phyloP scores from a whole-genome alignment of 495 filamentous ascomycete species.

The Bryoglossum gracile region DNA sequence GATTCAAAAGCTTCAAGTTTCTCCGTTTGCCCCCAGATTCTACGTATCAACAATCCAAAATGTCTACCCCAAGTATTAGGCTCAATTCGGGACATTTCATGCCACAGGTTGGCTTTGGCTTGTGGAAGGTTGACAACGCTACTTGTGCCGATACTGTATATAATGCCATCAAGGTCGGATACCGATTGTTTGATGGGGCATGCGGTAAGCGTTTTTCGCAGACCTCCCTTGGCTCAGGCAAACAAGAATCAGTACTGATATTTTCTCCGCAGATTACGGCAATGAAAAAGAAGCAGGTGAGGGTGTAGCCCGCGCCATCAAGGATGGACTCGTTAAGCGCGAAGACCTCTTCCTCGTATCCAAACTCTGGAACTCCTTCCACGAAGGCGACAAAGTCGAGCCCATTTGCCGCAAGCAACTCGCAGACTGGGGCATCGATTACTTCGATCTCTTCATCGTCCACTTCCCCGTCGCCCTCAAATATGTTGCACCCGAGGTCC shows the following conservation, averaged over 20 bases:
- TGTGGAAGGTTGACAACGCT: constrained; percentile 83
- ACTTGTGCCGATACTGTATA: constrained; percentile 75
- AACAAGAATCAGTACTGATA: neutral
- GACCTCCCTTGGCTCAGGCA: neutral
- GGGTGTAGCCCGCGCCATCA: constrained; percentile 79
- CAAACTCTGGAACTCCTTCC: constrained; percentile 91
- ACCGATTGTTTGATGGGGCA: constrained; percentile 81
- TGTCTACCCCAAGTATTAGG: constrained; percentile 56
- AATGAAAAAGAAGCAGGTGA: constrained; percentile 81
- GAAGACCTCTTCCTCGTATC: constrained; percentile 86
- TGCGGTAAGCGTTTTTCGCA: constrained; percentile 49
- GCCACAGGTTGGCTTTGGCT: constrained; percentile 75
- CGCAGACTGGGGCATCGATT: constrained; percentile 73
- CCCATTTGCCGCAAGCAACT: constrained; percentile 68
- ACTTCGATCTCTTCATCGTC: constrained; percentile 78
- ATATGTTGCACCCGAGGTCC: constrained; percentile 68
- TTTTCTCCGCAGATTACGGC: constrained; percentile 59
- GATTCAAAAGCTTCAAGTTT: constrained; percentile 1
- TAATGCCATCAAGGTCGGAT: constrained; percentile 82
- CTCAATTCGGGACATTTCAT: constrained; percentile 76
- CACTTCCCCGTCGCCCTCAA: constrained; percentile 77
- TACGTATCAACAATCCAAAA: constrained; percentile 29
- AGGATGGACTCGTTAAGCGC: constrained; percentile 78
- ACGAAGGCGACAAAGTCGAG: constrained; percentile 65
- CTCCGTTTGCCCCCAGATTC: constrained; percentile 11